These are phyloP conservation scores for Pyricularia grisea DNA, from an alignment of 2,329 filamentous ascomycete genomes.

Conservation along the genomic window DNA sequence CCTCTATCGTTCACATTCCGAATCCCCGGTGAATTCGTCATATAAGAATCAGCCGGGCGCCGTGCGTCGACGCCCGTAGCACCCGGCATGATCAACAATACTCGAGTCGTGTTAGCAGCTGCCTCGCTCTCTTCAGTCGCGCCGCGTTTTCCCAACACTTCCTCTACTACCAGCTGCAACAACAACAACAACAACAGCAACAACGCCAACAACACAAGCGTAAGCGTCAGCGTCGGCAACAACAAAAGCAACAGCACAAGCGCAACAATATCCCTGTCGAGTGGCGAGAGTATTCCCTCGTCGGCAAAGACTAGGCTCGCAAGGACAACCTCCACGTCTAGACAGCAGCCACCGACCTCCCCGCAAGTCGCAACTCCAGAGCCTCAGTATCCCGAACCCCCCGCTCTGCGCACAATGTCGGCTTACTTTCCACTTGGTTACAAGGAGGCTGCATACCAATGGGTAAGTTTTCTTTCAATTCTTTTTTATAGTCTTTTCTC, in stretches of 20 bases:
- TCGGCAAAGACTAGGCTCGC: background rate
- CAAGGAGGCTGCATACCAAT: slow-evolving; percentile 85
- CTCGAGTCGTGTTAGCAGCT: background rate
- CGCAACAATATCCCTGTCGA: background rate
- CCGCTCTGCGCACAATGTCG: slow-evolving; percentile 30
- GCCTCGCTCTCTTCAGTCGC: background rate
- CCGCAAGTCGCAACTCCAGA: slow-evolving; percentile 11
- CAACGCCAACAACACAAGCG: background rate
- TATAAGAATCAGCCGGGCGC: background rate
- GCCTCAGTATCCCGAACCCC: background rate
- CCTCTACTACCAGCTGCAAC: background rate
- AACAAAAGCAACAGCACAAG: background rate
- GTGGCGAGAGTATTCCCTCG: background rate
- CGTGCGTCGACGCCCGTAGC: background rate
- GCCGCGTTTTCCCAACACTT: background rate
- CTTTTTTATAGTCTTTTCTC: background rate
- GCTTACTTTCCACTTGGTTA: slow-evolving; percentile 77
- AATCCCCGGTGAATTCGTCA: background rate
- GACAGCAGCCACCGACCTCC: slow-evolving; percentile 14
- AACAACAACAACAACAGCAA: background rate
- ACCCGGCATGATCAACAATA: background rate
- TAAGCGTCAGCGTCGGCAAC: background rate
- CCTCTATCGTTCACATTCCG: background rate
- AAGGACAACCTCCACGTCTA: background rate
- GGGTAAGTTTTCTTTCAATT: slow-evolving; percentile 67